A percentile compares a stretch with the other conserved stretches of the same genome.
phyloP scores from a whole-genome alignment of 2,329 filamentous ascomycete genomes.

The Aulographum hederae region DNA sequence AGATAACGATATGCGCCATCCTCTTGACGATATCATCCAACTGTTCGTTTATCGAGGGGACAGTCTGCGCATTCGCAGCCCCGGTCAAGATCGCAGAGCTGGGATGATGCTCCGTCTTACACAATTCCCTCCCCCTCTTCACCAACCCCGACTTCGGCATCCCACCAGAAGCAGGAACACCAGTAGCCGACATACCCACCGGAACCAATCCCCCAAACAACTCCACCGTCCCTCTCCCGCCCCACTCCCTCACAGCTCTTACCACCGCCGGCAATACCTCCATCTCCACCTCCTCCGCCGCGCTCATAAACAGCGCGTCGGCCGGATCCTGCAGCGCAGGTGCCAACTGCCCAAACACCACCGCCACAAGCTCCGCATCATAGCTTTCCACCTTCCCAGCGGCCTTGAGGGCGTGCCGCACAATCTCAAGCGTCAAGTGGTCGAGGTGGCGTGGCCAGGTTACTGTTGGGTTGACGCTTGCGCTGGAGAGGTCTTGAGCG shows the following conservation, averaged over 20 bases:
- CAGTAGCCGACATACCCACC: too few species aligned
- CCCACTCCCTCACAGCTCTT: too few species aligned
- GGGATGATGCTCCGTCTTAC: too few species aligned
- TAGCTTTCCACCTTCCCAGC: background rate
- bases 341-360: background rate
- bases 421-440: constrained; percentile 26
- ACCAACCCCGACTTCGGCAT: too few species aligned
- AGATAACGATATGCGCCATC: constrained; percentile 62
- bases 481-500: background rate
- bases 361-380: background rate
- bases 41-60: background rate
- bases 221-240: too few species aligned
- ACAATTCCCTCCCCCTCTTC: too few species aligned
- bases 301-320: too few species aligned
- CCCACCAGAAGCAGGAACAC: too few species aligned
- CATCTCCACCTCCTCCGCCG: background rate
- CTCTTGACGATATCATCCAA: constrained; percentile 43
- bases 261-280: background rate
- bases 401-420: too few species aligned
- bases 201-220: too few species aligned
- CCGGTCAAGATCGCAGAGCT: background rate
- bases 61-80: background rate
- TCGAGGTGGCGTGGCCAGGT: constrained; percentile 16
- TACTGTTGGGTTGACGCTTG: constrained; percentile 1
- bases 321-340: too few species aligned